A percentile compares a stretch with the other conserved stretches of the same genome.
These are phyloP conservation scores for Solanum clarkiae DNA, from an alignment of 257 asterid species.

Conservation along the genomic window DNA sequence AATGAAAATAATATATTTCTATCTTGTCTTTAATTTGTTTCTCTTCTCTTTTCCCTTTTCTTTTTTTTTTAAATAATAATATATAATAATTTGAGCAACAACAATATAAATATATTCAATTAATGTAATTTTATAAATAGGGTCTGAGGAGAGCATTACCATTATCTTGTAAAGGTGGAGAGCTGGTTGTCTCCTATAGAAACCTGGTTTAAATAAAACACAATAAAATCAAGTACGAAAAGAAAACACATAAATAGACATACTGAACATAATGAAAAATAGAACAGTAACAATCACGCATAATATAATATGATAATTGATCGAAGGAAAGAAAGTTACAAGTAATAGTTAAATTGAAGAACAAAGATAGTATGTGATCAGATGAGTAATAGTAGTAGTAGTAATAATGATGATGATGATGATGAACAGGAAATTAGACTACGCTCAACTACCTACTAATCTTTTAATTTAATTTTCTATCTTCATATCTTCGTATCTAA, in stretches of 20 bases:
- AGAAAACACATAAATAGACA: background rate
- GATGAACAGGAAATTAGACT: no score
- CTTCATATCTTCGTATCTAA: background rate
- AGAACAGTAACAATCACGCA: background rate
- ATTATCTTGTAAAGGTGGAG: accelerated
- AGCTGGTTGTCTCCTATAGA: background rate
- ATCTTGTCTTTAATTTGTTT: background rate
- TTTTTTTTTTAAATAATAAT: no score
- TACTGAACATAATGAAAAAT: background rate
- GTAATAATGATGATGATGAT: no score
- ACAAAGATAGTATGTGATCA: background rate
- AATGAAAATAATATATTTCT: background rate
- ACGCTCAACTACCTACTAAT: background rate
- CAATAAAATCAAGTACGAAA: background rate
- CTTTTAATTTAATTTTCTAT: background rate
- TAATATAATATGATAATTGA: background rate
- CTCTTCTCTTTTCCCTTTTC: no score
- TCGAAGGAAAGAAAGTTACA: background rate
- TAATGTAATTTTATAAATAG: accelerated
- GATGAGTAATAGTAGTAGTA: background rate
- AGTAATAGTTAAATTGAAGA: background rate
- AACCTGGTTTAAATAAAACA: accelerated
- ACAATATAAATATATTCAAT: background rate
- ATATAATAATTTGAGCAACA: no score
- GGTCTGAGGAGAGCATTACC: accelerated